Conservation (phyloP, 2,329 filamentous ascomycete genomes). For the Sclerotinia trifoliorum region DNA sequence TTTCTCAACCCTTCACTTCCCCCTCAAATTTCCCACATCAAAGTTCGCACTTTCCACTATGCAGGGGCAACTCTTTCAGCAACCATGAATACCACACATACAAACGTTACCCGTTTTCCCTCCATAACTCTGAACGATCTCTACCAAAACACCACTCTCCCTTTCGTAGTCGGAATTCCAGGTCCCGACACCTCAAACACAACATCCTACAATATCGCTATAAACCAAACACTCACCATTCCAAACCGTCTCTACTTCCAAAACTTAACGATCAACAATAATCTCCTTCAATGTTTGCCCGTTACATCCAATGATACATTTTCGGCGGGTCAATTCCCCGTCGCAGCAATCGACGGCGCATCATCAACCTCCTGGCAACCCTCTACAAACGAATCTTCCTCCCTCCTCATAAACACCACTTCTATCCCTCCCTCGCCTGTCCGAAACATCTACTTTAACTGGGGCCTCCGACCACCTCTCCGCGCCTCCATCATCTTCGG, state of each 20-base stretch:
- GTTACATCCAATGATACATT: constrained; percentile 49
- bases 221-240: constrained; percentile 53
- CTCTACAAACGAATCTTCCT: constrained; percentile 49
- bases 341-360: constrained; percentile 65
- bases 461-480: constrained; percentile 55
- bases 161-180: constrained; percentile 54
- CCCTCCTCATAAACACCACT: constrained; percentile 55
- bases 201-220: constrained; percentile 47
- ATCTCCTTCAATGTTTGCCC: constrained; percentile 64
- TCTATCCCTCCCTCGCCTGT: constrained; percentile 43
- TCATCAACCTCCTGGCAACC: constrained; percentile 68
- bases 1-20: constrained; percentile 63
- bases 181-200: constrained; percentile 43
- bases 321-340: constrained; percentile 66
- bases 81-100: constrained; percentile 62
- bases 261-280: constrained; percentile 54
- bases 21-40: constrained; percentile 57
- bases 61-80: constrained; percentile 63
- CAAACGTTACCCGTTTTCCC: constrained; percentile 54
- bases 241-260: constrained; percentile 58
- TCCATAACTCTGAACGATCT: constrained; percentile 54
- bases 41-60: constrained; percentile 65
- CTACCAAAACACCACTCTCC: constrained; percentile 55
- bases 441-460: constrained; percentile 56
- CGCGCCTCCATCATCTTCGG: constrained; percentile 55